Evolutionary conservation across 768 basidiomycete species (phyloP).

Genomic region (Termitomyces sp.): DNA sequence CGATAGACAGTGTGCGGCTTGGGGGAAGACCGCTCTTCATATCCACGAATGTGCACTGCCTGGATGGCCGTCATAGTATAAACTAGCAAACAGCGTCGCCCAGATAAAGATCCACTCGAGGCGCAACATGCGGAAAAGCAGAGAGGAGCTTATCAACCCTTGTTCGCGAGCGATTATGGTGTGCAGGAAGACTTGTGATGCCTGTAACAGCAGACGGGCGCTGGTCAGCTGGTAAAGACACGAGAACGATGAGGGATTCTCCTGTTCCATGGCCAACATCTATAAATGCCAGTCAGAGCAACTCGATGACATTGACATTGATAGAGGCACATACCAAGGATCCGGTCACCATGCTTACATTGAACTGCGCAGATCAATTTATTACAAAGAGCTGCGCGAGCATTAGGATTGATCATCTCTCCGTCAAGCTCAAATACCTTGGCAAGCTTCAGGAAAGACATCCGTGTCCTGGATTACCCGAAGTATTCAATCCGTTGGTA

Average conservation of each 20-base stretch:
- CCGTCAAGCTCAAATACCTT: constrained; percentile 33
- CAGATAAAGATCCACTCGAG: constrained; percentile 34
- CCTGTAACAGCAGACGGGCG: constrained; percentile 43
- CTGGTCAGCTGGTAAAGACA: constrained; percentile 39
- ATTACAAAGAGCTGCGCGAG: constrained; percentile 37
- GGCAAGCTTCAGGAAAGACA: constrained; percentile 54
- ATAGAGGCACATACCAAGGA: constrained; percentile 40
- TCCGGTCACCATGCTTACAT: constrained; percentile 34
- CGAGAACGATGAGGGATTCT: constrained; percentile 55
- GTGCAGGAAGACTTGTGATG: constrained; percentile 49
- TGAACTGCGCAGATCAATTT: constrained; percentile 41
- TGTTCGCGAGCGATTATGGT: constrained; percentile 40
- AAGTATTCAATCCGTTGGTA: background rate
- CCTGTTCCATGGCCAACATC: constrained; percentile 70
- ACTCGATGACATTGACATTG: background rate
- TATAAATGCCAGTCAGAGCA: constrained; percentile 18
- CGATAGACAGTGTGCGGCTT: constrained; percentile 80
- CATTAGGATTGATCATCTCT: background rate
- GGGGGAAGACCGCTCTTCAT: constrained; percentile 64
- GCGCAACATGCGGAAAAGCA: constrained; percentile 11
- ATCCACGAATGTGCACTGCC: constrained; percentile 62
- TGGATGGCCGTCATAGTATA: constrained; percentile 66
- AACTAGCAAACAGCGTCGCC: constrained; percentile 49
- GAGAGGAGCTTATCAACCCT: constrained; percentile 31
- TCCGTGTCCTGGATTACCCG: constrained; percentile 32